Base-by-base conservation (phyloP, 352 stramenopile genomes). In the Globisporangium apiculatum region DNA sequence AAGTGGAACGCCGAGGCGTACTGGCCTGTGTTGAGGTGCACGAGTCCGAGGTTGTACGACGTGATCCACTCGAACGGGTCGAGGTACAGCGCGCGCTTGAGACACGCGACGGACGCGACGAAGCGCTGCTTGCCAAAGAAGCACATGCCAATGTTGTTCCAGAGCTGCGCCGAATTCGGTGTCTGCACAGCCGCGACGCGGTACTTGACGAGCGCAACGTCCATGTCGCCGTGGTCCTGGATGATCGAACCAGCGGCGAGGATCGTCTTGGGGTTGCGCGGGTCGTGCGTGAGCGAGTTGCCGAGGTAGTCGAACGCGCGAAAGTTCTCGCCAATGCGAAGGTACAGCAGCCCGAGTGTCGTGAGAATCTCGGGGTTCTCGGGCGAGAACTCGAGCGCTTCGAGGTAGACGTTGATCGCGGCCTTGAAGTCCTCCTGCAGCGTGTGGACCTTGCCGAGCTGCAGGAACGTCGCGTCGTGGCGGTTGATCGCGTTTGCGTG, bases 131-230 rank as follows among this genome's bases (percentile, higher is more conserved):
- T 97, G 38, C 89, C 89, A 64, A 97, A 97, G 64, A 98, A 97
- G 63, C 91, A 97, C 93, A 98, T 97, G 52, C 90, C 91, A 48
- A 98, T 86, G 67, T 98, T 97, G 75, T 98, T 98, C 91, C 91
- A 98, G 12, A 98, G 72, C 67, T 97, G 87, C 1, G 93, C 83
- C 57, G 83, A 95, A 71, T 97, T 95, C 14, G 93, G 90, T 15
- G 84, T 97, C 64, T 96, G 84, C 31, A 91, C 85, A 4, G 91
- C 91, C 14, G 90, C 91, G 7, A 98, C 85, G 43, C 91, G 87
- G 60, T 98, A 98, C 74, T 98, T 98, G 51, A 97, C 84, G 15
- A 98, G 79, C 45, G 90, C 91, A 43, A 98, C 91, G 64, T 98
- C 90, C 86, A 96, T 96, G 55, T 97, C 91, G 10, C 87, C 71